Evolutionary conservation across 257 asterid genomes (phyloP), one percentile per base, ranked within the genome.

Genomic region (Ajuga chamaepitys): DNA sequence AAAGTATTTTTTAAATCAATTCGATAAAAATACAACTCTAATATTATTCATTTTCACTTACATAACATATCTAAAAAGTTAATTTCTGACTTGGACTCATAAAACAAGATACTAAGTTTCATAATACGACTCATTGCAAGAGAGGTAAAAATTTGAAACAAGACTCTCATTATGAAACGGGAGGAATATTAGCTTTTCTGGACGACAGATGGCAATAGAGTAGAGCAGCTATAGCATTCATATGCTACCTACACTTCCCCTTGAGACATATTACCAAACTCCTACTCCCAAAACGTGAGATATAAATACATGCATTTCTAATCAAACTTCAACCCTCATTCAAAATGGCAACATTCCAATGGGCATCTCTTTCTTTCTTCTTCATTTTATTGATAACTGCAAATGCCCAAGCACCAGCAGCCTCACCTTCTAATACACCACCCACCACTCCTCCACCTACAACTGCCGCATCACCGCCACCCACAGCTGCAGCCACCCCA

Each of bases 331-430:
- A 62, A 57, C 59, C 45, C 75, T 68, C 57, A n/a, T 35, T 60
- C 64, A 78, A 78, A 59, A 92, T 92, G 97, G 91, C 85, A 58
- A 32, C 79, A 26, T 60, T 70, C 30, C 21, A 61, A 52, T 81
- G 86, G 82, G 62, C 75, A 58, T 75, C 58, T 63, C 71, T 85
- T 66, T 51, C 86, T 71, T 83, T 72, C 86, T 57, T 80, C 66
- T 75, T 78, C 86, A 76, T 89, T 58, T 77, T 78, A 17, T 50
- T 82, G 28, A 82, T 78, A 26, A 63, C 78, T 25, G 90, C 79
- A 52, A 70, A 81, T 82, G 92, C 85, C 32, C 99, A 89, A 81
- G 73, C 88, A 62, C 98, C 98, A 1, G 90, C 91, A 40, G 86
- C 84, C 74, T 78, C 97, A 51, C 98, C 97, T 5, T 57, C 92